These are phyloP conservation scores for Blastobotrys proliferans DNA, from an alignment of 1,139 yeast genomes.

Conservation along the genomic window DNA sequence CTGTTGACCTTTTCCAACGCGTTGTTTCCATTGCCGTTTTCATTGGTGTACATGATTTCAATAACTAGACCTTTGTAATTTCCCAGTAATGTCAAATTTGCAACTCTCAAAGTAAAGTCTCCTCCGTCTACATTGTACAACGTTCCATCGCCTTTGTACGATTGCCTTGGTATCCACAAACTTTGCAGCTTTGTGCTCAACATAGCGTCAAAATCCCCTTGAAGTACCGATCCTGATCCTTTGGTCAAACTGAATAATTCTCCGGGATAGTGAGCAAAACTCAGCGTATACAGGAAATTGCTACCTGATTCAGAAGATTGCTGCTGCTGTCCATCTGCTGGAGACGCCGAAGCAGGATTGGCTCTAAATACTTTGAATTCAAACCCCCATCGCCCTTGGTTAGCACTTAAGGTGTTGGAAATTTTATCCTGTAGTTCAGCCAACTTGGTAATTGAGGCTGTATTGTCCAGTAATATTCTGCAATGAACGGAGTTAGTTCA, in stretches of 20 bases:
- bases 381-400: slow-evolving; percentile 60
- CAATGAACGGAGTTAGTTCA: too few relatives aligned
- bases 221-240: slow-evolving; percentile 28
- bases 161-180: slow-evolving; percentile 67
- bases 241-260: slow-evolving; percentile 53
- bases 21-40: slow-evolving; percentile 6
- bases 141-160: slow-evolving; percentile 72
- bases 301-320: slow-evolving; percentile 5
- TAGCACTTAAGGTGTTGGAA: slow-evolving; percentile 57
- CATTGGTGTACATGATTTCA: slow-evolving; percentile 42
- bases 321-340: background rate
- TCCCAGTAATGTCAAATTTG: slow-evolving; percentile 73
- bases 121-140: slow-evolving; percentile 43
- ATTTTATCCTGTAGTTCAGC: slow-evolving; percentile 63
- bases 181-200: slow-evolving; percentile 56
- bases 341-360: slow-evolving; percentile 37
- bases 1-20: slow-evolving; percentile 16
- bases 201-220: slow-evolving; percentile 33
- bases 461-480: slow-evolving; percentile 48
- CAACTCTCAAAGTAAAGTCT: slow-evolving; percentile 47
- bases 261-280: slow-evolving; percentile 51
- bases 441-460: slow-evolving; percentile 62
- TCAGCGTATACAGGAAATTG: slow-evolving; percentile 50
- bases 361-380: slow-evolving; percentile 62
- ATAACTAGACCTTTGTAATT: slow-evolving; percentile 65